Evolutionary conservation across 2,329 filamentous ascomycete genomes (phyloP), one percentile per base, ranked within the genome.

Genomic region (Didymosphaeria variabile): DNA sequence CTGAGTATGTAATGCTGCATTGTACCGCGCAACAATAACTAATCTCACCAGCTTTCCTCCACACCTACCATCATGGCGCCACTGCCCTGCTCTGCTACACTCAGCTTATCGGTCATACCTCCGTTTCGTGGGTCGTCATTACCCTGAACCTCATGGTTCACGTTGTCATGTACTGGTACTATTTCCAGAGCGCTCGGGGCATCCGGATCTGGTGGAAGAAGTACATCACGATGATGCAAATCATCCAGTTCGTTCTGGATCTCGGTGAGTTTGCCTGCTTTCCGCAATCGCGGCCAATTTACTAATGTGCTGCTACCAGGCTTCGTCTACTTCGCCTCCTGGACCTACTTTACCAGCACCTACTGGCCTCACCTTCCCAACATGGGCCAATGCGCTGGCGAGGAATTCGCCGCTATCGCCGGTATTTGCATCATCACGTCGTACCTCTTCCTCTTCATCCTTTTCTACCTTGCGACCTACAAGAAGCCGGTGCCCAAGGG

Each of bases 141-240:
- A 90, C 88, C 57, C 88, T 98, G 72, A 98, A 98, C 87, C 83
- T 98, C 76, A 88, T 88, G 66, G 94, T 98, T 58, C 94, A 98
- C 83, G 94, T 98, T 61, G 91, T 97, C 78, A 98, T 98, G 94
- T 98, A 98, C 90, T 97, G 94, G 94, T 98, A 98, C 89, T 98
- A 98, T 88, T 98, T 98, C 90, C 94, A 98, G 87, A 94, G 92
- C 77, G 94, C 94, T 58, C 93, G 94, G 72, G 95, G 95, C 71
- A 88, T 98, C 80, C 90, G 90, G 75, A 95, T 97, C 82, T 97
- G 94, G 94, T 98, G 94, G 94, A 98, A 98, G 91, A 93, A 97
- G 84, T 98, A 94, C 91, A 96, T 98, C 79, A 98, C 94, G 72
- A 92, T 94, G 77, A 91, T 97, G 77, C 94, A 98, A 83, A 98